Evolutionary conservation across 306 rosid genomes (phyloP).

Genomic region (Cucurbita ficifolia): DNA sequence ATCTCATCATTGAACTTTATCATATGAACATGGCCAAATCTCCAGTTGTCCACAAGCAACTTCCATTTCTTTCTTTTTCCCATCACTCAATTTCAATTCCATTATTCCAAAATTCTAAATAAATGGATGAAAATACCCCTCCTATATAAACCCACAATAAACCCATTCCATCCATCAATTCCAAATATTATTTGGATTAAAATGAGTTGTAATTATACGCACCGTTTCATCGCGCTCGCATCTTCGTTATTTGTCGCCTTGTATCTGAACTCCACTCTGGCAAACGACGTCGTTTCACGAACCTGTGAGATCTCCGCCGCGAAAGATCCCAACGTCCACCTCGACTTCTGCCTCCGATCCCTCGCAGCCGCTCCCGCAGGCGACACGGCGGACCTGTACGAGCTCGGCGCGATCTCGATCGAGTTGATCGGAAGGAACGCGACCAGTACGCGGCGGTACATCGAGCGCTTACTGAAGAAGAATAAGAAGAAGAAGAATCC

Average conservation of each 20-base stretch:
- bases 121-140: no score
- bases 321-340: conserved; percentile 41
- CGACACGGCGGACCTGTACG: conserved; percentile 13
- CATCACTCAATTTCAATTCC: background rate
- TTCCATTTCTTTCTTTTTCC: background rate
- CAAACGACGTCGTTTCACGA: conserved; percentile 26
- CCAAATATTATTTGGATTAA: background rate
- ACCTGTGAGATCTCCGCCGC: conserved; percentile 40
- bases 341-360: conserved; percentile 44
- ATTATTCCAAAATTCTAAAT: background rate
- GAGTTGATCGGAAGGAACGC: conserved; percentile 26
- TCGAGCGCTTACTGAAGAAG: conserved; percentile 25
- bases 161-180: background rate
- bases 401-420: conserved; percentile 39
- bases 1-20: background rate
- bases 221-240: background rate
- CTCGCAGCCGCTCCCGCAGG: conserved; percentile 23
- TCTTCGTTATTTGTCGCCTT: background rate
- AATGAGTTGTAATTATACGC: background rate
- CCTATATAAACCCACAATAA: background rate
- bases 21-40: background rate
- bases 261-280: background rate
- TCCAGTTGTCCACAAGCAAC: conserved; percentile 4
- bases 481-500: conserved; percentile 7
- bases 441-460: conserved; percentile 21